Percentiles rank a stretch among this genome's conserved stretches.
Conservation (phyloP, 1,284 basidiomycete species). For the Ustilago cynodontis region DNA sequence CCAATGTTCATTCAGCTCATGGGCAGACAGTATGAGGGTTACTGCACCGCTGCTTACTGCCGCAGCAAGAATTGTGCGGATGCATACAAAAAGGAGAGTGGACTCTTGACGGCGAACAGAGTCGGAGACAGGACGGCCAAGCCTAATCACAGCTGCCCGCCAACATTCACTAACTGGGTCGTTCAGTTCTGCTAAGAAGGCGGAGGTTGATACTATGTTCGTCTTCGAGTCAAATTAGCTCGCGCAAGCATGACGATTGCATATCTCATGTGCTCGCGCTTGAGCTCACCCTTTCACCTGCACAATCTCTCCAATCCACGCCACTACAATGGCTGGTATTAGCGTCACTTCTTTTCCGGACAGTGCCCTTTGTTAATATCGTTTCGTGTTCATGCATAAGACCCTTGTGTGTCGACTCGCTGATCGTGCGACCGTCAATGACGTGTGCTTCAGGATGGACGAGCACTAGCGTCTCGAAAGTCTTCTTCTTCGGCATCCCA, state of each 20-base stretch:
- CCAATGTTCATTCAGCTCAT: conserved; percentile 31
- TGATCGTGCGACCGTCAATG: background rate
- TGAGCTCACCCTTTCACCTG: background rate
- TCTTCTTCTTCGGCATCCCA: conserved; percentile 52
- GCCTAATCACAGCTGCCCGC: conserved; percentile 52
- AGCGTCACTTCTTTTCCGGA: background rate
- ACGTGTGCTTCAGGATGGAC: background rate
- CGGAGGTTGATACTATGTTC: background rate
- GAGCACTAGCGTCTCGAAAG: conserved; percentile 17
- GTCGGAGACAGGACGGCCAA: conserved; percentile 22
- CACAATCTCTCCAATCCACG: background rate
- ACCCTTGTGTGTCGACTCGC: background rate
- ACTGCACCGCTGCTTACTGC: conserved; percentile 43
- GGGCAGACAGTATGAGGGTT: conserved; percentile 31
- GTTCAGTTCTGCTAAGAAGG: conserved; percentile 46
- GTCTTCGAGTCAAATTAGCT: background rate
- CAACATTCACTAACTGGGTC: conserved; percentile 38
- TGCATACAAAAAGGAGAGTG: conserved; percentile 37
- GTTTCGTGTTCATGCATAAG: background rate
- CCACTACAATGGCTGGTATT: background rate
- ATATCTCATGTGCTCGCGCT: background rate
- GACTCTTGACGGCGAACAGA: conserved; percentile 29
- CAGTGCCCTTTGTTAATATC: background rate
- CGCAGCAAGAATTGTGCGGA: conserved; percentile 29
- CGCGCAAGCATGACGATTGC: background rate